Base-by-base conservation (phyloP, 2,329 filamentous ascomycete species). In the Fusarium sp. region DNA sequence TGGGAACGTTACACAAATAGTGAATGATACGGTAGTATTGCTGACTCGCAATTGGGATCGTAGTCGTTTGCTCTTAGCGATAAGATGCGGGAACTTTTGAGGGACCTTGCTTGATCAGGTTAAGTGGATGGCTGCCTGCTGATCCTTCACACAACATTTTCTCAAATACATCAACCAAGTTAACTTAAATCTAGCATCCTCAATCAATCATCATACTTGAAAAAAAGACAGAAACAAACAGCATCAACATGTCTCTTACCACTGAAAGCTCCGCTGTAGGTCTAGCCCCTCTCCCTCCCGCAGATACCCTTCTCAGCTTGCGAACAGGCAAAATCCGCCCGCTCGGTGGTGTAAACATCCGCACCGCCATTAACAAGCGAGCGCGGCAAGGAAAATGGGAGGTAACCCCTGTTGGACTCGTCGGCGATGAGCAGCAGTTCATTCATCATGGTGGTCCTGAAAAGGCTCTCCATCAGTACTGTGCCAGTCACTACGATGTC, bases 301-400 rank as follows among this genome's bases (percentile, higher is more conserved):
- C 67, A 58, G 70, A 73, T 38, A 40, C 30, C 60, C 21, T 72
- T 58, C 64, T 73, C 42, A 72, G 70, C 56, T 65, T 72, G 37
- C 60, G 70, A 56, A 71, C 70, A 62, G 70, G 70, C 50, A 73
- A 60, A 52, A 57, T 71, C 38, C 65, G 66, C 16, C 67, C 71
- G 8, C 53, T 72, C 23, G 70, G 70, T 28, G 66, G 65, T 11
- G 52, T 60, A 28, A 72, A 70, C 28, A 71, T 72, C 50, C 70
- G 66, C n/a, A 67, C 70, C n/a, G 70, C 70, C 10, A 72, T 72
- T 40, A 72, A 67, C 60, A 72, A 72, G n/a, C 66, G 62, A 58
- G 46, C 67, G 4, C 56, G 70, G 15, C 40, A 73, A 30, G 70
- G 70, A 23, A 66, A 62, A 56, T 33, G 64, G 30, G 49, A 71